A percentile compares a stretch with the other conserved stretches of the same genome.
phyloP scores from a whole-genome alignment of 805 yeast genomes.

The Metschnikowia gelsemii region DNA sequence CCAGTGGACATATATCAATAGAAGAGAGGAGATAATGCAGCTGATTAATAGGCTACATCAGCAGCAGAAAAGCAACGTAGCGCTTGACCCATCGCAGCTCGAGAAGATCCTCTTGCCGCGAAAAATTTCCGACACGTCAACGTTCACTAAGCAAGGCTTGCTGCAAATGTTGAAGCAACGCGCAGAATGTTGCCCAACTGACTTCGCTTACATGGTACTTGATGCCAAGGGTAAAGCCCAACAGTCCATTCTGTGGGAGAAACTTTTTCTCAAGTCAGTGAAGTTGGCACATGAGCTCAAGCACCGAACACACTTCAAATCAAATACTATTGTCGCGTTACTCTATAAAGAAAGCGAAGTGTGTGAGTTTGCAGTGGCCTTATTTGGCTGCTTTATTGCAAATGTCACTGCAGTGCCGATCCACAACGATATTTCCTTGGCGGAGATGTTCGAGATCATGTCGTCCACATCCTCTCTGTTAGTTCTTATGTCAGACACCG shows the following conservation, averaged over 20 bases:
- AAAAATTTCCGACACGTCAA: conserved; percentile 29
- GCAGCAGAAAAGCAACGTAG: conserved; percentile 24
- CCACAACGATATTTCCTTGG: conserved; percentile 65
- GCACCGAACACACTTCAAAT: conserved; percentile 67
- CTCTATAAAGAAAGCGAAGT: conserved; percentile 83
- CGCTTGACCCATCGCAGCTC: conserved; percentile 36
- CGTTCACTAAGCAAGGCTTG: conserved; percentile 50
- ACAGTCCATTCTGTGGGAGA: conserved; percentile 82
- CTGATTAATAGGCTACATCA: conserved; percentile 36
- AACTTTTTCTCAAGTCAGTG: conserved; percentile 76
- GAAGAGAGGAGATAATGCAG: conserved; percentile 45
- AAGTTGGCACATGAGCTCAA: conserved; percentile 82
- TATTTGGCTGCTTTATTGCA: conserved; percentile 89
- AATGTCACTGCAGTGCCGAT: conserved; percentile 95
- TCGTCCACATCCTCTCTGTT: conserved; percentile 72
- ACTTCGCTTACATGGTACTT: conserved; percentile 67
- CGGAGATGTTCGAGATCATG: conserved; percentile 71
- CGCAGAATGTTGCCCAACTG: conserved; percentile 59
- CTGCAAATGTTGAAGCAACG: conserved; percentile 73
- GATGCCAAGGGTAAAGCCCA: conserved; percentile 82
- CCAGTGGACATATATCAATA: conserved; percentile 47
- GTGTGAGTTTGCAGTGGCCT: conserved; percentile 79
- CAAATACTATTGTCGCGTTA: conserved; percentile 80
- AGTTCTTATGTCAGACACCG: conserved; percentile 77
- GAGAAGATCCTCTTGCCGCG: conserved; percentile 68